Base-by-base conservation (phyloP, 345 rosid genomes). In the Mangifera indica region DNA sequence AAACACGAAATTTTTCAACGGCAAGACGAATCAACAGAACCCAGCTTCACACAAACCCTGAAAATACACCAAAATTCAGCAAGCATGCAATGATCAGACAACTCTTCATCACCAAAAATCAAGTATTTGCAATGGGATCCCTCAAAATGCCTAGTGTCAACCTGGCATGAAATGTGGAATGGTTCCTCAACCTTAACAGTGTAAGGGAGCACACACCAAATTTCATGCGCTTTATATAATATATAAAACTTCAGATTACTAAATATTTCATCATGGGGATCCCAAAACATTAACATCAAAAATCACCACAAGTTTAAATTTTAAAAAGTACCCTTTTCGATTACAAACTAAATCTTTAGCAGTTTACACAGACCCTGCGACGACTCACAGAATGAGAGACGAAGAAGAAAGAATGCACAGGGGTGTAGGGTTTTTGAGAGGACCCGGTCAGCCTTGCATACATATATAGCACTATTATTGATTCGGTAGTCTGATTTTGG, bases 211-310 rank as follows among this genome's bases (percentile, higher is more conserved):
- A 25, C 70, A 79, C 78, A 25, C 70, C 59, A 37, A 11, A 6
- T 57, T 71, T 49, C 73, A 71, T 37, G 73, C 49, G 17, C 70
- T 29, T 29, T n/a, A n/a, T n/a, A 3, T 29, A 29, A 1, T 62
- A 18, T 37, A 37, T 37, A 37, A 5, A 37, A 37, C 42, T 71
- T 75, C 77, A n/a, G 77, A 79, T 79, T 79, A 79, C 82, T 75
- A 79, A 79, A 79, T n/a, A 24, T 71, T 15, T 79, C 82, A 71
- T 75, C 82, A 75, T 54, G 26, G 74, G 82, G 79, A 79, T 75
- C 45, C 44, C 25, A 52, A 25, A 10, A 20, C 8, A 15, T 18
- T 5, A 9, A 46, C 10, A 13, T n/a, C n/a, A 4, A 3, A 24
- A 49, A 65, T 65, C 29, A 46, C 42, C 34, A 4, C 4, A 15